Evolutionary conservation across 2,329 filamentous ascomycete species (phyloP).

Genomic region (Paraphaeosphaeria minitans): DNA sequence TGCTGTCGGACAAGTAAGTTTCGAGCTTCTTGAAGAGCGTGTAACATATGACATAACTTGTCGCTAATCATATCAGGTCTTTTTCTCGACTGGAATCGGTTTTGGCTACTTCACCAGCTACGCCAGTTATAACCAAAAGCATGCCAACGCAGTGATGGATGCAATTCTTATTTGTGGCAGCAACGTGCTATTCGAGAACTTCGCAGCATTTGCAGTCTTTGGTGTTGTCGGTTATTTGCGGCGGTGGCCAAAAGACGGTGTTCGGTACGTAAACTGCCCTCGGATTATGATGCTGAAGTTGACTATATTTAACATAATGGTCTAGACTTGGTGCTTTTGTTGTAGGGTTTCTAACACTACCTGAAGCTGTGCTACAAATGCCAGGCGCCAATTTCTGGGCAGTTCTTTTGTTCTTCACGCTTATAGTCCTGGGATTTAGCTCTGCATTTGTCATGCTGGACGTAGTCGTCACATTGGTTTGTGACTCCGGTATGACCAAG

Average conservation of each 20-base stretch:
- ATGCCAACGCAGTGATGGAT: constrained; percentile 65
- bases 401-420: constrained; percentile 62
- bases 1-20: constrained; percentile 56
- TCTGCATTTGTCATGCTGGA: constrained; percentile 66
- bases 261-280: constrained; percentile 15
- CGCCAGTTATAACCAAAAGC: constrained; percentile 61
- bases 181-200: constrained; percentile 63
- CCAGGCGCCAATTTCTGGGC: constrained; percentile 64
- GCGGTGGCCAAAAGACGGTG: constrained; percentile 51
- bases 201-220: constrained; percentile 58
- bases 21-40: no score
- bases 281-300: neutral
- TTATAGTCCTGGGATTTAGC: constrained; percentile 63
- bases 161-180: constrained; percentile 61
- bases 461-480: constrained; percentile 59
- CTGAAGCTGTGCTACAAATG: constrained; percentile 62
- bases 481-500: constrained; percentile 57
- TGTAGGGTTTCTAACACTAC: constrained; percentile 64
- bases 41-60: neutral
- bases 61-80: constrained; percentile 45
- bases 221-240: constrained; percentile 60
- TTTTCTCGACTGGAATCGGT: constrained; percentile 64
- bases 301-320: neutral
- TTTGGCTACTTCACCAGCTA: constrained; percentile 64
- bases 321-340: constrained; percentile 58